Percentiles rank a stretch among this genome's conserved stretches.
Evolutionary conservation across 1,139 yeast species (phyloP).

Genomic region (Arxiozyma heterogenica): DNA sequence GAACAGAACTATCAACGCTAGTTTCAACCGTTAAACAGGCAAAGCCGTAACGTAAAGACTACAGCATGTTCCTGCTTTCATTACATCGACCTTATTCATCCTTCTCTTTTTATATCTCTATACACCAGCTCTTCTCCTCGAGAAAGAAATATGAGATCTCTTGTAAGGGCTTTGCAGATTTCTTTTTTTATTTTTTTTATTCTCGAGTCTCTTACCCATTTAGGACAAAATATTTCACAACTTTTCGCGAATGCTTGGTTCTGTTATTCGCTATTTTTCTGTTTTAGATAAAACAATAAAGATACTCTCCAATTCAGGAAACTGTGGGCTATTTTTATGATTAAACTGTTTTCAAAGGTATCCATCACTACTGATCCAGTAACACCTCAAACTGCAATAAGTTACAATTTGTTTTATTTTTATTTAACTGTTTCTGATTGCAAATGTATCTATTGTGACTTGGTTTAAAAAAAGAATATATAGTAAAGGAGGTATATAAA

Average conservation of each 20-base stretch:
- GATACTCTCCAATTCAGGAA: neutral
- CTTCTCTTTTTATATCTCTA: neutral
- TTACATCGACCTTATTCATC: neutral
- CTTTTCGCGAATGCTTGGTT: neutral
- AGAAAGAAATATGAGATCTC: neutral
- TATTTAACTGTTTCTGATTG: neutral
- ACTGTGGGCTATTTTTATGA: neutral
- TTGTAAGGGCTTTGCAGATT: neutral
- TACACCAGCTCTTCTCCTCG: neutral
- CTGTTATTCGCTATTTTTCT: neutral
- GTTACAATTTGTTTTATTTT: neutral
- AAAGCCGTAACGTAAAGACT: too few species aligned
- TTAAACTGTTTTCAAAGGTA: neutral
- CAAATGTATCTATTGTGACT: neutral
- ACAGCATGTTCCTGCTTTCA: too few species aligned
- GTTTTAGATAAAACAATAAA: neutral
- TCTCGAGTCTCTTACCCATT: neutral
- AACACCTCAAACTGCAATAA: neutral
- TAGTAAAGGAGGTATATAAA: neutral
- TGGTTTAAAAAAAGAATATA: neutral
- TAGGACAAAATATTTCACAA: neutral
- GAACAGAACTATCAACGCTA: neutral
- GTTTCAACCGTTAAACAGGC: neutral
- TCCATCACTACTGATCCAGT: neutral
- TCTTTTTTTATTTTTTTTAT: neutral